Conservation (phyloP, 768 basidiomycete genomes). For the Leccinum obscurum region DNA sequence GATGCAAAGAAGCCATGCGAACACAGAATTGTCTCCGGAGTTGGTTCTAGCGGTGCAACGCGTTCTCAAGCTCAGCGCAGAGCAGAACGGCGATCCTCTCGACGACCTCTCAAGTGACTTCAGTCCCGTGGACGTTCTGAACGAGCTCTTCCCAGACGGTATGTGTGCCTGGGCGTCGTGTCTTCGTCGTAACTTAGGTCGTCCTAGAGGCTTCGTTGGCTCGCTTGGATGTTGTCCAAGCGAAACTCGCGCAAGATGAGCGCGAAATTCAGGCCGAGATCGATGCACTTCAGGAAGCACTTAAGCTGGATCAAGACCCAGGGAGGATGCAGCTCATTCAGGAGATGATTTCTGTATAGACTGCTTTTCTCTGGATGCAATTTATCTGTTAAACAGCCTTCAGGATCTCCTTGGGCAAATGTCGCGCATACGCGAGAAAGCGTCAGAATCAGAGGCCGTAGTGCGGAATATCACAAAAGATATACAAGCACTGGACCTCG, state of each 20-base stretch:
- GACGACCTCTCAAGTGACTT: slow-evolving; percentile 60
- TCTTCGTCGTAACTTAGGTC: slow-evolving; percentile 2
- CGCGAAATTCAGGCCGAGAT: slow-evolving; percentile 72
- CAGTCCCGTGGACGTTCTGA: slow-evolving; percentile 48
- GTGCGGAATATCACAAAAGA: slow-evolving; percentile 95
- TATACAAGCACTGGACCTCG: slow-evolving; percentile 90
- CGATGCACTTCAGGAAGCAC: slow-evolving; percentile 59
- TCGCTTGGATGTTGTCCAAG: slow-evolving; percentile 70
- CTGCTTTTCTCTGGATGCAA: background rate
- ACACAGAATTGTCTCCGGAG: slow-evolving; percentile 63
- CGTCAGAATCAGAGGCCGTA: slow-evolving; percentile 94
- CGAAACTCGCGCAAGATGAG: slow-evolving; percentile 68
- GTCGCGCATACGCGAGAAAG: slow-evolving; percentile 94
- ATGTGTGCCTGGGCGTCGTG: slow-evolving; percentile 22
- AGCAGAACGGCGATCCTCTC: slow-evolving; percentile 49
- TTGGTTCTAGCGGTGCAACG: slow-evolving; percentile 70
- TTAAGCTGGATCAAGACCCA: slow-evolving; percentile 81
- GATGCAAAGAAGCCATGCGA: slow-evolving; percentile 23
- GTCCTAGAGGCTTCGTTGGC: slow-evolving; percentile 70
- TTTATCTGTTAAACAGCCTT: slow-evolving; percentile 8
- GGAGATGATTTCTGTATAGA: slow-evolving; percentile 88
- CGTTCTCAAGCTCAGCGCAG: slow-evolving; percentile 55
- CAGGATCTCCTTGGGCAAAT: slow-evolving; percentile 95
- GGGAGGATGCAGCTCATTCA: slow-evolving; percentile 88
- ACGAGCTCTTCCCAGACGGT: slow-evolving; percentile 83